A percentile compares a stretch with the other conserved stretches of the same genome.
These are phyloP conservation scores for Linderniella brevidens DNA, from an alignment of 257 asterid species.

Conservation along the genomic window DNA sequence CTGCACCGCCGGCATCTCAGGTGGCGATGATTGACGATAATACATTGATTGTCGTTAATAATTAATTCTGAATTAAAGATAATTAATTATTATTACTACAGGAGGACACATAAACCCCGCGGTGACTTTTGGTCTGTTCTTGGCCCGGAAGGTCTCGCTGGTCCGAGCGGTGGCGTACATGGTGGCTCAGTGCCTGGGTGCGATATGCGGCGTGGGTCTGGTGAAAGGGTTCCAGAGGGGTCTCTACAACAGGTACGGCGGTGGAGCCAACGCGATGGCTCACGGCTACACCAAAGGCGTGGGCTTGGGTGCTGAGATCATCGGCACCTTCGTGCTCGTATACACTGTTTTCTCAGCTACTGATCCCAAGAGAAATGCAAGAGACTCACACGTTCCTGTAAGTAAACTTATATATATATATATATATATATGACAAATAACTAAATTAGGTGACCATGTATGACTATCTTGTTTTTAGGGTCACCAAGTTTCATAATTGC, in stretches of 20 bases:
- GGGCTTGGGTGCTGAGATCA: slow-evolving; percentile 25
- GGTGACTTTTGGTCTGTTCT: slow-evolving; percentile 19
- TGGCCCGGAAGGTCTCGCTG: slow-evolving; percentile 32
- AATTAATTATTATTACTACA: slow-evolving; percentile 8
- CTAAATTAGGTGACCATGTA: too few species aligned
- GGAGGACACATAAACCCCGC: slow-evolving; percentile 36
- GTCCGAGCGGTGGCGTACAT: slow-evolving; percentile 24
- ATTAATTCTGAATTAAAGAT: not conserved
- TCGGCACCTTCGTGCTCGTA: too few species aligned
- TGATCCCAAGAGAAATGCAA: slow-evolving; percentile 39
- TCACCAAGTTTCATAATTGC: too few species aligned
- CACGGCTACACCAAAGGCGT: slow-evolving; percentile 16
- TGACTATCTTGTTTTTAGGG: too few species aligned
- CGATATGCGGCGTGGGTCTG: slow-evolving; percentile 29
- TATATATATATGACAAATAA: too few species aligned
- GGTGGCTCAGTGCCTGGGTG: slow-evolving; percentile 33
- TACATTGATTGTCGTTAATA: too few species aligned
- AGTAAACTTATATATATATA: too few species aligned
- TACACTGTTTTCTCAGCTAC: slow-evolving; percentile 22
- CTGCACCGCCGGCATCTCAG: slow-evolving; percentile 40
- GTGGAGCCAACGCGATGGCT: slow-evolving; percentile 22
- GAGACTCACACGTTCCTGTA: slow-evolving; percentile 43
- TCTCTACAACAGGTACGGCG: slow-evolving; percentile 18
- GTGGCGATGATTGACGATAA: slow-evolving; percentile 7
- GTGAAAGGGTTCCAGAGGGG: slow-evolving; percentile 23